These are phyloP conservation scores for Schizochytrium sp. DNA, from an alignment of 108 stramenopile species.

Conservation along the genomic window DNA sequence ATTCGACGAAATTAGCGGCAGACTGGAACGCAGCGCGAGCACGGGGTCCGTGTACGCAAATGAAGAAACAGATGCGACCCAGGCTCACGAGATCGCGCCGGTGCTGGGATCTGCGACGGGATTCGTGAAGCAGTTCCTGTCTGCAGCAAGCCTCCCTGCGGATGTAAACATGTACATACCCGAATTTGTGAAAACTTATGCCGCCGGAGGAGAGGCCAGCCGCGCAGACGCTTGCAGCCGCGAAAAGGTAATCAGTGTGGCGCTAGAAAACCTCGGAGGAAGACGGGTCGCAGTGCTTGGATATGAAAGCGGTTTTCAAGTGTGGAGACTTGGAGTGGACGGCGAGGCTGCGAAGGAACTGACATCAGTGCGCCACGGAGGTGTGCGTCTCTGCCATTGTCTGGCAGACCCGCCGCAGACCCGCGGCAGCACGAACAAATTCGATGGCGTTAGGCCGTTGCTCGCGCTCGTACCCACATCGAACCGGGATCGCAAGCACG, in stretches of 20 bases:
- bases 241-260: not conserved
- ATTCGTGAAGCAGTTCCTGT: conserved; percentile 28
- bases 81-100: not conserved
- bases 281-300: conserved; percentile 42
- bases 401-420: conserved; percentile 31
- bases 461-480: conserved; percentile 9
- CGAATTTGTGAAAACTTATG: conserved; percentile 52
- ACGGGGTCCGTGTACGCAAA: not conserved
- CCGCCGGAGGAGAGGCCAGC: not conserved
- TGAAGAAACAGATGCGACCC: not conserved
- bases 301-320: conserved; percentile 46
- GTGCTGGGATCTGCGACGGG: conserved; percentile 25
- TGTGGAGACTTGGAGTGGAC: conserved; percentile 18
- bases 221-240: not conserved
- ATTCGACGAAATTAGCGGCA: not conserved
- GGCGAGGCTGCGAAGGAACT: not conserved
- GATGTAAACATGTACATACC: conserved; percentile 53
- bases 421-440: not conserved
- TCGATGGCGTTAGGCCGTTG: not conserved
- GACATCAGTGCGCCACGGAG: conserved; percentile 30
- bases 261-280: conserved; percentile 11
- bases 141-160: not conserved
- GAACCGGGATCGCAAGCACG: not conserved
- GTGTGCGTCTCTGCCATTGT: conserved; percentile 27
- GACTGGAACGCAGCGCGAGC: not conserved